Base-by-base conservation (phyloP, 2,329 filamentous ascomycete species). In the Ophiostoma perfectum region DNA sequence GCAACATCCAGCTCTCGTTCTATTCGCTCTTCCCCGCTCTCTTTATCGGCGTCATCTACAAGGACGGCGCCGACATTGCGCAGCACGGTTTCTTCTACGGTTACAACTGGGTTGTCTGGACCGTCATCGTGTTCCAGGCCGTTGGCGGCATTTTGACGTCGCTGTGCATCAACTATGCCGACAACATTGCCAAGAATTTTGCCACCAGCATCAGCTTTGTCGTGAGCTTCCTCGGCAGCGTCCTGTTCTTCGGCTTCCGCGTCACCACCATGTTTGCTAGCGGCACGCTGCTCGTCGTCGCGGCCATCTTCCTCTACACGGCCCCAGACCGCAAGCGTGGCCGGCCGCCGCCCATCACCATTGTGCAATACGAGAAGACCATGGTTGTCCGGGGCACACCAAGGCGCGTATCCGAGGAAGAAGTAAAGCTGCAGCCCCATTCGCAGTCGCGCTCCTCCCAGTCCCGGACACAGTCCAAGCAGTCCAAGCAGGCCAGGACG, bases 101-200 rank as follows among this genome's bases (percentile, higher is more conserved):
- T 2, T 99, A 98, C 79, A 97, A 96, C 76, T 90, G 87, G 83
- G 84, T 94, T 27, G 94, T 98, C 3, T 97, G 93, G 93, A 83
- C 87, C 5, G 90, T 93, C 4, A 91, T 98, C 73, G 76, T 88
- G 5, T 84, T 95, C 70, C 95, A 99, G 77, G 91, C 93, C 0
- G 79, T 89, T 47, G 93, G 93, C 44, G 95, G 94, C 38, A 85
- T 98, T 41, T 80, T 96, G n/a, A 89, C 92, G 9, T 90, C 90
- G 1, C 83, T 95, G 70, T 91, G 90, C 76, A 90, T 95, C 77
- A 91, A 90, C 71, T 91, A 92, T 75, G 88, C 90, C 5, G 90
- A 95, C 80, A 96, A 95, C 75, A 96, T 96, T 76, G 89, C 92
- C 70, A 96, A 96, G 82, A 97, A 95, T 76, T 93, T 96, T 78